A percentile compares a stretch with the other conserved stretches of the same genome.
Conservation (phyloP, 73 alveolate species). For the Paramecium caudatum region DNA sequence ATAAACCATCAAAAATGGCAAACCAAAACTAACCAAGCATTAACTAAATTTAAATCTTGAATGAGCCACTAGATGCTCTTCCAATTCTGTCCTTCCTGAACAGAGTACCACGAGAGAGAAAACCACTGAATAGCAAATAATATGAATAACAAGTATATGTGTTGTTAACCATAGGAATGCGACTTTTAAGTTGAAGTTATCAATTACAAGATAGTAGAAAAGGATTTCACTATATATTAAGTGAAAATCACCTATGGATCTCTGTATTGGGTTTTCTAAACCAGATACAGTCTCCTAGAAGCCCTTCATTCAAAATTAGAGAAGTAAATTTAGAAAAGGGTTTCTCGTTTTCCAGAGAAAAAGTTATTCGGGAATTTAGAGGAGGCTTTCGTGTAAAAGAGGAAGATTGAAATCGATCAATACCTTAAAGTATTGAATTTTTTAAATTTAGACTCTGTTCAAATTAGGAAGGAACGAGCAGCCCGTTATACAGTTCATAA, state of each 20-base stretch:
- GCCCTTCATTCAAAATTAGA: neutral
- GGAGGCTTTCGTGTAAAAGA: neutral
- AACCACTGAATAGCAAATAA: neutral
- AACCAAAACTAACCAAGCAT: neutral
- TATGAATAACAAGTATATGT: constrained; percentile 9
- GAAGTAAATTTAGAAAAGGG: neutral
- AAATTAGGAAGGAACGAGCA: constrained; percentile 35
- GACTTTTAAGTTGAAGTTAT: constrained; percentile 49
- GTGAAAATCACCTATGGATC: constrained; percentile 8
- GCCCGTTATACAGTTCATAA: constrained; percentile 20
- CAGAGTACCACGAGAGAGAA: neutral
- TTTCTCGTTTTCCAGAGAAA: constrained; percentile 33
- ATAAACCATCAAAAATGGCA: constrained; percentile 50
- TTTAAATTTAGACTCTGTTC: neutral
- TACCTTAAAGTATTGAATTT: neutral
- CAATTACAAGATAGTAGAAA: neutral
- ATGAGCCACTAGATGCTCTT: neutral
- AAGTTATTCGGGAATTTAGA: constrained; percentile 42
- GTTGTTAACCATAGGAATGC: neutral
- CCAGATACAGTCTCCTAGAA: neutral
- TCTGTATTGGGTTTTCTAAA: constrained; percentile 50
- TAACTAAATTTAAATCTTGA: neutral
- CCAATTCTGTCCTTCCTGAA: constrained; percentile 34
- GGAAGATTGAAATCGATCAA: neutral
- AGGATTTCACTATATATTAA: constrained; percentile 1